A percentile compares a stretch with the other conserved stretches of the same genome.
These are phyloP conservation scores for Candida pini DNA, from an alignment of 805 yeast genomes.

Conservation along the genomic window DNA sequence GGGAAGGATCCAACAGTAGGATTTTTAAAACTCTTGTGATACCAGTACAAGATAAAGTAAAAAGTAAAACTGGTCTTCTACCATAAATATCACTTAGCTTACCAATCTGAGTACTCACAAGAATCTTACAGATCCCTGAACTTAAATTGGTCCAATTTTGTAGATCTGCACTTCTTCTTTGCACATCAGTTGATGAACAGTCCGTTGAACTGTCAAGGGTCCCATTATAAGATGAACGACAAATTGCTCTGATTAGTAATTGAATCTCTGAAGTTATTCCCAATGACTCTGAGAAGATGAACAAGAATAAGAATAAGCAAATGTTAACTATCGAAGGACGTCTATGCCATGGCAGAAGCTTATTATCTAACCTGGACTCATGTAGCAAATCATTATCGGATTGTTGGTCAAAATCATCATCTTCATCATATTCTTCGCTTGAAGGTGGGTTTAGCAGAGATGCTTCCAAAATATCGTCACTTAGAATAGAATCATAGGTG, in stretches of 20 bases:
- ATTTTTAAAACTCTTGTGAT: slow-evolving; percentile 10
- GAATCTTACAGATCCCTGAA: slow-evolving; percentile 39
- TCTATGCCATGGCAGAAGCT: slow-evolving; percentile 43
- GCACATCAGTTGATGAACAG: slow-evolving; percentile 31
- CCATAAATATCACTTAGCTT: slow-evolving; percentile 62
- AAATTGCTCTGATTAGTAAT: slow-evolving; percentile 35
- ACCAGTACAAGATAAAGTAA: slow-evolving; percentile 14
- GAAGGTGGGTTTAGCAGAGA: slow-evolving; percentile 26
- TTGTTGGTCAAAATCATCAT: slow-evolving; percentile 27
- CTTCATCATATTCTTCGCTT: slow-evolving; percentile 23
- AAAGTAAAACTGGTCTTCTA: slow-evolving; percentile 43
- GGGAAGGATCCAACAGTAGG: slow-evolving; percentile 18
- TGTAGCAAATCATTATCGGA: slow-evolving; percentile 41
- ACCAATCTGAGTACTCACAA: slow-evolving; percentile 60
- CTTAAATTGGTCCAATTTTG: slow-evolving; percentile 39
- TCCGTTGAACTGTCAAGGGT: not conserved
- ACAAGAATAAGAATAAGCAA: slow-evolving; percentile 35
- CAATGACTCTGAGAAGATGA: slow-evolving; percentile 36
- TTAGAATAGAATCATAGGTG: slow-evolving; percentile 7
- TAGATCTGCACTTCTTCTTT: slow-evolving; percentile 40
- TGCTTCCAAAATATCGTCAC: slow-evolving; percentile 35
- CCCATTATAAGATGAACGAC: slow-evolving; percentile 25
- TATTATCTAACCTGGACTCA: slow-evolving; percentile 37
- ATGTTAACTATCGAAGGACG: slow-evolving; percentile 54
- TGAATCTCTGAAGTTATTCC: slow-evolving; percentile 33